Evolutionary conservation across 441 rosid species (phyloP).

Genomic region (Viola pubescens): DNA sequence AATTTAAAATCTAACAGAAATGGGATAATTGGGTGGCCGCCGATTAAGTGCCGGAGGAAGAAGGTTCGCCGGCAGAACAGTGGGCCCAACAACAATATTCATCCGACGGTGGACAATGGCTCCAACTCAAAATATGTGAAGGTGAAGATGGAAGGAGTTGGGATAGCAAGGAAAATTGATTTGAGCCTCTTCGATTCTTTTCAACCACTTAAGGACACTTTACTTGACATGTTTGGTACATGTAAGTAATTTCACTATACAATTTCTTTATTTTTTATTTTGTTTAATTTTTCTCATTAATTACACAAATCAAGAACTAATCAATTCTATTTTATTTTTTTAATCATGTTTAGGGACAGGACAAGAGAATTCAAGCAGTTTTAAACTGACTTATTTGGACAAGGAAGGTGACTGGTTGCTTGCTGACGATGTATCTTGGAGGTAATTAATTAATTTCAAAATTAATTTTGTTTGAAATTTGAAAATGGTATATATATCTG

Average conservation of each 20-base stretch:
- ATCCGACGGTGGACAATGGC: constrained; percentile 17
- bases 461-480: background rate
- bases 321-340: background rate
- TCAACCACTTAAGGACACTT: constrained; percentile 33
- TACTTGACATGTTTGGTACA: constrained; percentile 46
- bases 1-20: constrained; percentile 23
- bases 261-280: background rate
- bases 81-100: background rate
- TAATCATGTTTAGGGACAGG: constrained; percentile 19
- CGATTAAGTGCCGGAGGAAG: constrained; percentile 32
- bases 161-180: constrained; percentile 57
- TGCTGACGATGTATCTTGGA: constrained; percentile 43
- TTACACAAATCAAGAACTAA: background rate
- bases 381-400: constrained; percentile 37
- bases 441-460: constrained; percentile 19
- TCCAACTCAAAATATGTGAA: constrained; percentile 50
- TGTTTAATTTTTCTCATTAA: background rate
- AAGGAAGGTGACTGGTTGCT: constrained; percentile 47
- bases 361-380: constrained; percentile 27
- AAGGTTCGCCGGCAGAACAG: constrained; percentile 15
- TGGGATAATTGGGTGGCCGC: constrained; percentile 53
- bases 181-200: constrained; percentile 36
- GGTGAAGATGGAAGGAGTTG: constrained; percentile 69
- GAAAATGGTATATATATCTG: too few relatives aligned
- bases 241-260: constrained; percentile 15